Percentiles rank a stretch among this genome's conserved stretches.
Evolutionary conservation across 2,329 filamentous ascomycete genomes (phyloP).

Genomic region (Aureobasidium pullulans): DNA sequence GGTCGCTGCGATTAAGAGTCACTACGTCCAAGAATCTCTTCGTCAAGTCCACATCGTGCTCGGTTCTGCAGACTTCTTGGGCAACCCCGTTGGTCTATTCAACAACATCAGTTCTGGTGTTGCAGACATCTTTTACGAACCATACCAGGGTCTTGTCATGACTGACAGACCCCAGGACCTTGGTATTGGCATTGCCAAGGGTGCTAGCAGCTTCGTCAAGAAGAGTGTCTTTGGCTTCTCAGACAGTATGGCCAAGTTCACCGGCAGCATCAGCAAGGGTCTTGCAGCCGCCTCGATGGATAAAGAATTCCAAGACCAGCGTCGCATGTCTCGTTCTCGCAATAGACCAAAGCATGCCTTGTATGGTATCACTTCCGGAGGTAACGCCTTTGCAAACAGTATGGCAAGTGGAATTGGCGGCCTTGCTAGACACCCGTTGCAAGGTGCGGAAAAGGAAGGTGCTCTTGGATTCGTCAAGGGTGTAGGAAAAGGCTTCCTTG

Average conservation of each 20-base stretch:
- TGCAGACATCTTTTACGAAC: constrained; percentile 97
- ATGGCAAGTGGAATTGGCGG: constrained; percentile 91
- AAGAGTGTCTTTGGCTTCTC: constrained; percentile 97
- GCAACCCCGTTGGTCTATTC: constrained; percentile 95
- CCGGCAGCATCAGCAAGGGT: constrained; percentile 93
- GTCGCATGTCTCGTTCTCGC: constrained; percentile 84
- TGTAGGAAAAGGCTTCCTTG: constrained; percentile 88
- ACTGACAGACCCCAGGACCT: constrained; percentile 93
- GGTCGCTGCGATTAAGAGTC: constrained; percentile 77
- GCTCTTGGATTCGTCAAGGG: constrained; percentile 94
- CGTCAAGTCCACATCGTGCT: constrained; percentile 97
- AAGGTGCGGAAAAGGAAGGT: constrained; percentile 93
- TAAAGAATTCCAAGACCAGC: constrained; percentile 96
- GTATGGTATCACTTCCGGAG: constrained; percentile 90
- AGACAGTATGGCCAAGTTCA: constrained; percentile 96
- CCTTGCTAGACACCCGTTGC: constrained; percentile 83
- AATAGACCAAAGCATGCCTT: constrained; percentile 96
- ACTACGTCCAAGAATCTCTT: constrained; percentile 94
- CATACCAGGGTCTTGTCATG: constrained; percentile 94
- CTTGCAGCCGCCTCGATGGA: constrained; percentile 91
- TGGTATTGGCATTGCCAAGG: constrained; percentile 90
- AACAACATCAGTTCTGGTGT: constrained; percentile 97
- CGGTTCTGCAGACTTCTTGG: constrained; percentile 93
- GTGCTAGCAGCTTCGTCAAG: constrained; percentile 94
- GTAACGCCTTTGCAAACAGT: constrained; percentile 88